phyloP scores from a whole-genome alignment of 441 rosid species.

The Populus trichocarpa region DNA sequence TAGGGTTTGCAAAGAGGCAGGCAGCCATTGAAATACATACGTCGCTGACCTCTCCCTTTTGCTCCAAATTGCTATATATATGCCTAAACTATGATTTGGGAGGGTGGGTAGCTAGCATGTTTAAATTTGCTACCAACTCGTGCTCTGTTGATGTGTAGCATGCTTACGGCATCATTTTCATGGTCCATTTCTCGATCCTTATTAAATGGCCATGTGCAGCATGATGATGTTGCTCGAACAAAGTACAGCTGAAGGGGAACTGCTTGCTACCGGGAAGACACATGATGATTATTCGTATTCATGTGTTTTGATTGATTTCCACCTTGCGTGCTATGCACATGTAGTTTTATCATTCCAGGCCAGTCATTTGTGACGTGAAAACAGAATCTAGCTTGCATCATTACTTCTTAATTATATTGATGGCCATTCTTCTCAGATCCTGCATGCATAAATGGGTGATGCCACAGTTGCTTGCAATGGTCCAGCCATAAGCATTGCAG shows the following conservation, averaged over 20 bases:
- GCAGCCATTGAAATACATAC: too few species aligned
- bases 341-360: constrained; percentile 13
- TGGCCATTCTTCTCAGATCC: neutral
- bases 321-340: constrained; percentile 10
- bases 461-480: too few species aligned
- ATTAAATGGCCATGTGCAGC: constrained; percentile 4
- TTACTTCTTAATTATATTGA: neutral
- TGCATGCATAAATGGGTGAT: neutral
- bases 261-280: constrained; percentile 27
- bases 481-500: neutral
- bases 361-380: neutral
- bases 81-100: neutral
- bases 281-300: constrained; percentile 18
- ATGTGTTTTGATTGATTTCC: constrained; percentile 9
- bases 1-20: neutral
- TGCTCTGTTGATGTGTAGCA: constrained; percentile 16
- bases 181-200: constrained; percentile 17
- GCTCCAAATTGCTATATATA: neutral
- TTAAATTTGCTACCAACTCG: neutral
- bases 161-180: constrained; percentile 28
- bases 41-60: neutral
- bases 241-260: constrained; percentile 22
- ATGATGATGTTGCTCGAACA: constrained; percentile 31
- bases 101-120: neutral
- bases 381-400: constrained; percentile 4